A percentile compares a stretch with the other conserved stretches of the same genome.
phyloP scores from a whole-genome alignment of 1,284 basidiomycete genomes.

The Cryptococcus hybrid region DNA sequence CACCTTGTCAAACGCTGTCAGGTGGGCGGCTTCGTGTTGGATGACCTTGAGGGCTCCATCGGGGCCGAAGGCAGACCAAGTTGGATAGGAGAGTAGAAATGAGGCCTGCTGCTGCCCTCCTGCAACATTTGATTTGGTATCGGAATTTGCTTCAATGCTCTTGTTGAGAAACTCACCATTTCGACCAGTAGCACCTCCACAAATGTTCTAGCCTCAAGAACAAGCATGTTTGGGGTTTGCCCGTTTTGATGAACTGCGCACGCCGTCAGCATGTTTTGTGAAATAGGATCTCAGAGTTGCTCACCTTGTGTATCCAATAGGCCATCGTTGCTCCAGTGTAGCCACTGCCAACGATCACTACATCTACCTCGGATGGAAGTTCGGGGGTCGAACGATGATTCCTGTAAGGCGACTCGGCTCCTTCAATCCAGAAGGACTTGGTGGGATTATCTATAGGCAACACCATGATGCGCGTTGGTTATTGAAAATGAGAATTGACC shows the following conservation, averaged over 20 bases:
- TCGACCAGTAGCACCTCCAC: constrained; percentile 18
- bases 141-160: no score
- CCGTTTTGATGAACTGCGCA: constrained; percentile 3
- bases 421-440: constrained; percentile 22
- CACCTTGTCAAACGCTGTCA: constrained; percentile 15
- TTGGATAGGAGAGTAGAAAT: constrained; percentile 13
- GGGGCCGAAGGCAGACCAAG: constrained; percentile 18
- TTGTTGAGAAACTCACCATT: constrained; percentile 9
- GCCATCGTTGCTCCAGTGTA: constrained; percentile 18
- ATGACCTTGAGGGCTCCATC: constrained; percentile 17
- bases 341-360: constrained; percentile 32
- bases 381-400: constrained; percentile 13
- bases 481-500: no score
- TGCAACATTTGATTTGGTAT: no score
- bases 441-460: constrained; percentile 16
- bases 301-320: constrained; percentile 11
- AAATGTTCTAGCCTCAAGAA: constrained; percentile 19
- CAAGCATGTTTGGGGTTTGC: constrained; percentile 9
- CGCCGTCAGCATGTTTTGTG: background rate
- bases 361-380: constrained; percentile 22
- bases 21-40: constrained; percentile 20
- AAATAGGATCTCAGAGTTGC: background rate
- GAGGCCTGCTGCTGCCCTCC: constrained; percentile 14
- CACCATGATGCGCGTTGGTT: constrained; percentile 1
- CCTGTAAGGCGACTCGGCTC: constrained; percentile 11